Conservation (phyloP, 192 early-diverging fungal species). For the Podila verticillata region DNA sequence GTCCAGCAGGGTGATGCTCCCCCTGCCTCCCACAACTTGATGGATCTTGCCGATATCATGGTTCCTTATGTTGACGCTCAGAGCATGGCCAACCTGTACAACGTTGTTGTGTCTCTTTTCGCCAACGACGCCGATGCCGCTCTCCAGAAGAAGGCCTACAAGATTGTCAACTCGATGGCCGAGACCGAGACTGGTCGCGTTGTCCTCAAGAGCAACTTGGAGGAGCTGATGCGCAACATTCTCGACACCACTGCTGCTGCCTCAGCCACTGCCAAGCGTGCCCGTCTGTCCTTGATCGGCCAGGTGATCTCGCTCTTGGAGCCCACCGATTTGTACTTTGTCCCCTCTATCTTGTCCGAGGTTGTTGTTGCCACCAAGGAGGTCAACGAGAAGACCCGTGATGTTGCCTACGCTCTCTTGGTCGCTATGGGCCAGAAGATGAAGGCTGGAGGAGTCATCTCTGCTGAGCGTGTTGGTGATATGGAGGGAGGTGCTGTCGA, state of each 20-base stretch:
- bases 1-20: constrained; percentile 66
- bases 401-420: constrained; percentile 83
- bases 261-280: constrained; percentile 79
- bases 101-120: constrained; percentile 62
- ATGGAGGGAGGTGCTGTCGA: constrained; percentile 37
- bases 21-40: constrained; percentile 85
- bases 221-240: constrained; percentile 71
- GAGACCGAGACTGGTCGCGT: constrained; percentile 58
- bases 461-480: constrained; percentile 55
- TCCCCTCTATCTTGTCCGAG: constrained; percentile 89
- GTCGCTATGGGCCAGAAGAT: constrained; percentile 93
- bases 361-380: constrained; percentile 95
- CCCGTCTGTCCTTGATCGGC: constrained; percentile 78
- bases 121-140: constrained; percentile 72
- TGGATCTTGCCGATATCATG: constrained; percentile 86
- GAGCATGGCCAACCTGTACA: constrained; percentile 68
- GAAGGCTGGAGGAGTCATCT: constrained; percentile 70
- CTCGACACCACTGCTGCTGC: constrained; percentile 76
- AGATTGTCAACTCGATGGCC: constrained; percentile 74
- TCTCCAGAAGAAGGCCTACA: constrained; percentile 97
- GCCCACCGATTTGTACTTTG: constrained; percentile 79
- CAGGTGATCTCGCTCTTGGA: constrained; percentile 71
- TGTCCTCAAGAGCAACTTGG: constrained; percentile 59
- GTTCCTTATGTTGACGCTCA: constrained; percentile 76
- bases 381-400: constrained; percentile 86